phyloP scores from a whole-genome alignment of 345 rosid species.

The Rhizophora mangle region DNA sequence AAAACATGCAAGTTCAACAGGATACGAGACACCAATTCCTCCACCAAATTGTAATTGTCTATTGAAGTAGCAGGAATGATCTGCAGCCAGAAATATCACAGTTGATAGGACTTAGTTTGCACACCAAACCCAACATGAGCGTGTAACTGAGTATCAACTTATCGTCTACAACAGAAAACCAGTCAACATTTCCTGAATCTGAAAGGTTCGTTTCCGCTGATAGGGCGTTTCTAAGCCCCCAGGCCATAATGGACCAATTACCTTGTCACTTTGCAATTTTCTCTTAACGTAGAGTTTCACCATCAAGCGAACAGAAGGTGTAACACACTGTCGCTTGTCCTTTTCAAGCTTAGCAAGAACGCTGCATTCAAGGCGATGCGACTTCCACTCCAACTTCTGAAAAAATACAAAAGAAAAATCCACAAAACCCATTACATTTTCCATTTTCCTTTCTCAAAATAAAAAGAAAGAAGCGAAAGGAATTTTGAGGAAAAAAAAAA shows the following conservation, averaged over 20 bases:
- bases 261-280: constrained; percentile 70
- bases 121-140: too few relatives aligned
- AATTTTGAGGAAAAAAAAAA: background rate
- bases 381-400: constrained; percentile 79
- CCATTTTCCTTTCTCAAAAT: background rate
- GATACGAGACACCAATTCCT: constrained; percentile 90
- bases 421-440: background rate
- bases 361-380: constrained; percentile 78
- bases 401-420: background rate
- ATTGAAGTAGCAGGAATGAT: constrained; percentile 45
- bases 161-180: background rate
- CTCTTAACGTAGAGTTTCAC: constrained; percentile 58
- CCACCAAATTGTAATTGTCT: constrained; percentile 67
- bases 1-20: constrained; percentile 25
- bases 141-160: too few relatives aligned
- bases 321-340: constrained; percentile 53
- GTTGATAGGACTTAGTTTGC: background rate
- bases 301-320: constrained; percentile 81
- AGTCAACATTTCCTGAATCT: too few relatives aligned
- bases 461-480: background rate
- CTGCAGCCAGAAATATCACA: constrained; percentile 33
- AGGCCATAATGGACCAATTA: constrained; percentile 15
- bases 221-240: too few relatives aligned
- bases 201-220: too few relatives aligned
- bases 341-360: constrained; percentile 62